phyloP scores from a whole-genome alignment of 768 basidiomycete species.

The Rhodotorula sphaerocarpa region DNA sequence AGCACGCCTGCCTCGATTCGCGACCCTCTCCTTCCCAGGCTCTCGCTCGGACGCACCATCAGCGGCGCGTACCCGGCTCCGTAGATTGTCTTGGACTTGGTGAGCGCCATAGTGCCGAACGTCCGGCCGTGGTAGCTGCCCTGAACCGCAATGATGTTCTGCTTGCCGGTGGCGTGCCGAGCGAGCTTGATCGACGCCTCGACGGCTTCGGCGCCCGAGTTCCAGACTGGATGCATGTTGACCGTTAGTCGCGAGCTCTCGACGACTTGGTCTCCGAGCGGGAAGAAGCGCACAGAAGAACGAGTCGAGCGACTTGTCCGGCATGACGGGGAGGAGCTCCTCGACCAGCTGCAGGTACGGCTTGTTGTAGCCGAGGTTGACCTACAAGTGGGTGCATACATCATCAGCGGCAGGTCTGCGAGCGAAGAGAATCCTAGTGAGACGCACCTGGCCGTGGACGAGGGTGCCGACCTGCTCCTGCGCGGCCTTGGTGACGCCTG shows the following conservation, averaged over 20 bases:
- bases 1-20: neutral
- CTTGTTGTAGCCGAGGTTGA: constrained; percentile 77
- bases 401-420: neutral
- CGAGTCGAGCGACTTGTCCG: constrained; percentile 76
- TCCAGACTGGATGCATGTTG: constrained; percentile 46
- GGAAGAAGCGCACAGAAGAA: constrained; percentile 49
- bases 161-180: constrained; percentile 63
- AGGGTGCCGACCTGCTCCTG: constrained; percentile 79
- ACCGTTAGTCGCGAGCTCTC: no score
- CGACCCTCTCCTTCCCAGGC: neutral
- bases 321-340: constrained; percentile 77
- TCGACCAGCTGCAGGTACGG: constrained; percentile 83
- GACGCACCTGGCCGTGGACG: constrained; percentile 58
- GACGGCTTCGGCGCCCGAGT: constrained; percentile 87
- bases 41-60: constrained; percentile 75
- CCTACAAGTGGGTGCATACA: constrained; percentile 47
- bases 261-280: no score
- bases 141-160: constrained; percentile 87
- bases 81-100: constrained; percentile 88
- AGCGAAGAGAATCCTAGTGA: neutral
- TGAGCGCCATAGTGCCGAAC: constrained; percentile 84
- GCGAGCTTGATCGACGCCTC: constrained; percentile 86
- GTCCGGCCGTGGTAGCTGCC: constrained; percentile 88
- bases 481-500: constrained; percentile 73
- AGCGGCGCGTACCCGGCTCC: constrained; percentile 67